These are phyloP conservation scores for Stylosanthes scabra DNA, from an alignment of 331 rosid species.

Conservation along the genomic window DNA sequence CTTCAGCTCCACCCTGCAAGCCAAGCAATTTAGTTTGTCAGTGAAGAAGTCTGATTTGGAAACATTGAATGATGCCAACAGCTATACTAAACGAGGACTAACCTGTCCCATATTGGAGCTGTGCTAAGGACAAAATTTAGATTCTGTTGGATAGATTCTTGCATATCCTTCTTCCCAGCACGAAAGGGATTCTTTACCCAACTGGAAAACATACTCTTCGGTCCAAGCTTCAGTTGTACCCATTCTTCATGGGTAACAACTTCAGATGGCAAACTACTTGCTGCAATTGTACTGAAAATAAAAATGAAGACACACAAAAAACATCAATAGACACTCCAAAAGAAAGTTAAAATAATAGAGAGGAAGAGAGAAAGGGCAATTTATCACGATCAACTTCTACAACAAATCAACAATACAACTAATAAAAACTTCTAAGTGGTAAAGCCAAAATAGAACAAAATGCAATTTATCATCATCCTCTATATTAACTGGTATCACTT, in stretches of 20 bases:
- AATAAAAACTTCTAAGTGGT: too few relatives aligned
- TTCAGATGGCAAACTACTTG: slow-evolving; percentile 70
- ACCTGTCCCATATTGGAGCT: slow-evolving; percentile 98
- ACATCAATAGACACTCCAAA: slow-evolving; percentile 11
- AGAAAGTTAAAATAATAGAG: background rate
- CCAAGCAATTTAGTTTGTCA: slow-evolving; percentile 28
- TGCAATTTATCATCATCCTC: background rate
- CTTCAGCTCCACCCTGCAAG: slow-evolving; percentile 78
- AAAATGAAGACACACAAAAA: background rate
- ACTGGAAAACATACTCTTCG: slow-evolving; percentile 59
- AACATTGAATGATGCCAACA: slow-evolving; percentile 23
- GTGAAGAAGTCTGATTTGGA: slow-evolving; percentile 19
- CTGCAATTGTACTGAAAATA: slow-evolving; percentile 60
- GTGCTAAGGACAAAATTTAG: slow-evolving; percentile 73
- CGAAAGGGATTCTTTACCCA: slow-evolving; percentile 76
- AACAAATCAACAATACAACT: too few relatives aligned
- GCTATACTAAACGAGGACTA: slow-evolving; percentile 38
- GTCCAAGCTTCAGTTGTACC: slow-evolving; percentile 73
- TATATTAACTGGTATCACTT: background rate
- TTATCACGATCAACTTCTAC: too few relatives aligned
- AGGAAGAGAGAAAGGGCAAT: too few relatives aligned
- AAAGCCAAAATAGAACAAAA: too few relatives aligned
- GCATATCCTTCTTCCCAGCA: slow-evolving; percentile 76
- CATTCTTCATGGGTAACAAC: slow-evolving; percentile 75
- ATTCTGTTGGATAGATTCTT: slow-evolving; percentile 67